These are phyloP conservation scores for Syncephalis plumigaleata DNA, from an alignment of 371 early-diverging fungal species.

Conservation along the genomic window DNA sequence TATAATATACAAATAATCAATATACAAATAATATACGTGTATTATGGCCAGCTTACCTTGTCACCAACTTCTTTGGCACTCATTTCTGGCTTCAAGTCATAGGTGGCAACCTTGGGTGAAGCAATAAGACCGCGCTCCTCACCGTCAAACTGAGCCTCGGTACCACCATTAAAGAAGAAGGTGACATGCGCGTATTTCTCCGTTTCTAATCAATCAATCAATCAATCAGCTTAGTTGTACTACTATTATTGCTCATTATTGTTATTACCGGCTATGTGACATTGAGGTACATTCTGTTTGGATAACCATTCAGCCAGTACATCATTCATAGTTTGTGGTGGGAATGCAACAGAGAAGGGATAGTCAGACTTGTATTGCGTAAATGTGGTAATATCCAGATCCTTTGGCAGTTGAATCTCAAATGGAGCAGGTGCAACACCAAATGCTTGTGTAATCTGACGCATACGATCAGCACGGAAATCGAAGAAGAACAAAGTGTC, in stretches of 20 bases:
- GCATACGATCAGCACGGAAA: constrained; percentile 98
- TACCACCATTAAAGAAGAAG: constrained; percentile 99
- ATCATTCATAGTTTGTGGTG: constrained; percentile 89
- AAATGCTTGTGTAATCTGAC: constrained; percentile 82
- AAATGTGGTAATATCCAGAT: constrained; percentile 81
- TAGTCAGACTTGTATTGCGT: constrained; percentile 96
- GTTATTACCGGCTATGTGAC: constrained; percentile 62
- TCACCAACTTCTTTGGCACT: constrained; percentile 76
- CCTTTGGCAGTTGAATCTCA: constrained; percentile 55
- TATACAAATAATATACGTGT: too few species aligned
- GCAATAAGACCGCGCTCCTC: constrained; percentile 87
- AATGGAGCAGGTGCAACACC: constrained; percentile 83
- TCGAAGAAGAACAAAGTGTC: constrained; percentile 89
- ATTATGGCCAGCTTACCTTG: constrained; percentile 11
- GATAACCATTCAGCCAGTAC: constrained; percentile 95
- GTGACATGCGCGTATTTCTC: constrained; percentile 99
- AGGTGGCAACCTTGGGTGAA: constrained; percentile 94
- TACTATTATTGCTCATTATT: too few species aligned
- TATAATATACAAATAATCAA: too few species aligned
- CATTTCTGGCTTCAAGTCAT: constrained; percentile 96
- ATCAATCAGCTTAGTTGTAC: neutral
- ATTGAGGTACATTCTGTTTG: constrained; percentile 68
- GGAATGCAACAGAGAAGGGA: constrained; percentile 85
- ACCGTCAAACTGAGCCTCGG: constrained; percentile 67
- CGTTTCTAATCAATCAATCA: constrained; percentile 45